Conservation (phyloP, 345 rosid genomes). For the Gossypium australe region DNA sequence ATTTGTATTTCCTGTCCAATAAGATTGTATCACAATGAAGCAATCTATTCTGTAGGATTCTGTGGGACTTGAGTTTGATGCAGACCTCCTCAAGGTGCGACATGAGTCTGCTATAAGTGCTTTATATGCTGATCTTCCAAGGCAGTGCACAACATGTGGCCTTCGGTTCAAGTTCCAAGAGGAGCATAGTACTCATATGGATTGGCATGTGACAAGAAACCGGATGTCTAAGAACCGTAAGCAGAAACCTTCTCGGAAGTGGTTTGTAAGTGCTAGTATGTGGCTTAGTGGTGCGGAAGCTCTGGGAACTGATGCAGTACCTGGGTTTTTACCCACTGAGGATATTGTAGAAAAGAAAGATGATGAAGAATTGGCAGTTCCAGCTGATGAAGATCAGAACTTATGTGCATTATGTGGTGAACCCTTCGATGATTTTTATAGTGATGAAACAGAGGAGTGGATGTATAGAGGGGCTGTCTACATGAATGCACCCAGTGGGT, state of each 20-base stretch:
- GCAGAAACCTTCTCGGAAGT: constrained; percentile 92
- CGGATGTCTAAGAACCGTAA: constrained; percentile 92
- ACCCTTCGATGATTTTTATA: constrained; percentile 89
- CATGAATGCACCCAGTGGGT: constrained; percentile 74
- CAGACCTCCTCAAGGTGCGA: constrained; percentile 75
- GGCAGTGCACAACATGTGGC: constrained; percentile 98
- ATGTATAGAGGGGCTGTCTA: constrained; percentile 98
- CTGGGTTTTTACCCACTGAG: constrained; percentile 82
- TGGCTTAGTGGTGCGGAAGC: constrained; percentile 99
- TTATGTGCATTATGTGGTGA: constrained; percentile 96
- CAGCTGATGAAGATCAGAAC: constrained; percentile 95
- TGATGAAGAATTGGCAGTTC: constrained; percentile 92
- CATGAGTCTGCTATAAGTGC: constrained; percentile 76
- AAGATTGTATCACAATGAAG: constrained; percentile 24
- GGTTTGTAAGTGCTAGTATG: constrained; percentile 94
- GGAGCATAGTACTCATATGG: constrained; percentile 97
- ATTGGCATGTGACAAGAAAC: constrained; percentile 99
- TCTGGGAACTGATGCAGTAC: constrained; percentile 84
- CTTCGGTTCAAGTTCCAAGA: constrained; percentile 88
- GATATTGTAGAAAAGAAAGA: constrained; percentile 66
- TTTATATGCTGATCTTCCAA: constrained; percentile 79
- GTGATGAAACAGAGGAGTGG: constrained; percentile 98
- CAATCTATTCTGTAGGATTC: constrained; percentile 50
- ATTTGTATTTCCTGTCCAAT: constrained; percentile 1
- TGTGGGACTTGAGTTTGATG: constrained; percentile 70